Evolutionary conservation across 2,329 filamentous ascomycete species (phyloP), one percentile per base, ranked within the genome.

Genomic region (Aspergillus transmontanensis): DNA sequence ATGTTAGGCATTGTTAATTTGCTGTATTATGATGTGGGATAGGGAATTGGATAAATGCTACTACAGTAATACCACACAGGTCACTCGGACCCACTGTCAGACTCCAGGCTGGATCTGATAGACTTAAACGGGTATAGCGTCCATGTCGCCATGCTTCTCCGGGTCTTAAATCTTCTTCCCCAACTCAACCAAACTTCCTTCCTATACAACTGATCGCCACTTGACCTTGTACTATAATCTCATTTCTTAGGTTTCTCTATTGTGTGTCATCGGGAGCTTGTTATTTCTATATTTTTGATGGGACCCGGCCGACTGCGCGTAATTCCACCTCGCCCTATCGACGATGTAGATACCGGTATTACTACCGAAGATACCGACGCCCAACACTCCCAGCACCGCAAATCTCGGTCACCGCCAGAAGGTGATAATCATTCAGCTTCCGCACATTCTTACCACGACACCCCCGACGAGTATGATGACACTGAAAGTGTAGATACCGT

Each of bases 401-500:
- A 36, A 36, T 16, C 14, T 36, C 41, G 50, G 39, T 46, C 21
- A 12, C 32, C 55, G n/a, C 60, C 19, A 41, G 46, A 58, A 36
- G 32, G 28, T 32, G 36, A 61, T 50, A 36, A 39, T 41, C 19
- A 41, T 36, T 11, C 19, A 32, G 28, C 30, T 36, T 14, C 30
- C 19, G 19, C 19, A 39, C 19, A 36, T 26, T 16, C 5, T 21
- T 10, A 19, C 30, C 6, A 54, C 19, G 21, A 58, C 34, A 50
- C 34, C 23, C 36, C 23, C 36, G 43, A 55, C 23, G 36, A 58
- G 10, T 64, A 71, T 16, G 65, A 64, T 30, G 68, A 70, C 21
- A 39, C 64, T 12, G 55, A 66, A 21, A 72, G 66, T 46, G 60
- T 68, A 4, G 65, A 66, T 23, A 70, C 71, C 3, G 64, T 64